A percentile compares a stretch with the other conserved stretches of the same genome.
phyloP scores from a whole-genome alignment of 164 flowering plant species.

The Cinnamomum micranthum region DNA sequence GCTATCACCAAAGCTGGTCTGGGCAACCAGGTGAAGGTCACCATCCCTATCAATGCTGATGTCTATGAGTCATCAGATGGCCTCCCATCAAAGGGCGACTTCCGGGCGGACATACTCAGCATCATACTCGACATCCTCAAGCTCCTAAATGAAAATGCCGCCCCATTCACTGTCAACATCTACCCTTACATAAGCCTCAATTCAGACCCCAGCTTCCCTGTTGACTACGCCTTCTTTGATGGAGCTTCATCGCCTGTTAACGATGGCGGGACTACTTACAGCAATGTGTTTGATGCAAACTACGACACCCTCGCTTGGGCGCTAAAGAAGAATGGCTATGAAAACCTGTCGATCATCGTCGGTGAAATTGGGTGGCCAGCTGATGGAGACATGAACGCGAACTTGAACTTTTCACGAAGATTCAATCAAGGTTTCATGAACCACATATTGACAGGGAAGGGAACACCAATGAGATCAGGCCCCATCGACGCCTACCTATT shows the following conservation, averaged over 20 bases:
- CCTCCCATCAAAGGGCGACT: constrained; percentile 73
- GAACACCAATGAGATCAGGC: constrained; percentile 9
- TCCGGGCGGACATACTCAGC: constrained; percentile 64
- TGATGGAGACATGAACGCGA: constrained; percentile 10
- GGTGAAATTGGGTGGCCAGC: constrained; percentile 18
- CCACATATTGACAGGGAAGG: neutral
- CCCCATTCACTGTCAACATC: constrained; percentile 15
- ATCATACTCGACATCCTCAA: constrained; percentile 37
- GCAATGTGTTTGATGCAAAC: constrained; percentile 16
- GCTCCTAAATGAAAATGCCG: constrained; percentile 4
- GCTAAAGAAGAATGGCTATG: constrained; percentile 1
- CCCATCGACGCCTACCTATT: constrained; percentile 10
- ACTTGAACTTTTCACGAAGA: neutral
- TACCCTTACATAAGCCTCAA: constrained; percentile 14
- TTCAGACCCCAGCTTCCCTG: constrained; percentile 4
- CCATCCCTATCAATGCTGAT: constrained; percentile 28
- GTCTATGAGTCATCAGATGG: constrained; percentile 45
- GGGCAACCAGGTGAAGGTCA: constrained; percentile 8
- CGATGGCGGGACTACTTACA: constrained; percentile 6
- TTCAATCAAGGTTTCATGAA: constrained; percentile 11
- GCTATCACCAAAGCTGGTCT: constrained; percentile 14
- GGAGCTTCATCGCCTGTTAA: neutral
- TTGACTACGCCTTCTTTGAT: constrained; percentile 11
- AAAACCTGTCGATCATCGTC: constrained; percentile 6
- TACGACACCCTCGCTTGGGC: constrained; percentile 9